A percentile compares a stretch with the other conserved stretches of the same genome.
These are phyloP conservation scores for Dictyostelium intermedium DNA, from an alignment of 78 protist species.

Conservation along the genomic window DNA sequence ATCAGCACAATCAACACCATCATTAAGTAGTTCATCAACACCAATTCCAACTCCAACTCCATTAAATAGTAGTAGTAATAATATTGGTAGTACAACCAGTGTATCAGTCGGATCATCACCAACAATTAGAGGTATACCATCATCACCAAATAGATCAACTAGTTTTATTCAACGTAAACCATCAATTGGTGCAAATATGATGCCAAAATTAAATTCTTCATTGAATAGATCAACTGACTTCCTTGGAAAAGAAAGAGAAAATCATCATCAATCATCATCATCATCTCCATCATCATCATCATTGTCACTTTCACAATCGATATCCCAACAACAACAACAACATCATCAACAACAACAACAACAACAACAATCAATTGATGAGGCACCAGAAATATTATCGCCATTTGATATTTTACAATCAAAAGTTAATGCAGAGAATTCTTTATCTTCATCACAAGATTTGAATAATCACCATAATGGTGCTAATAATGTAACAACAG, in stretches of 20 bases:
- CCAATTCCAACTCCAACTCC: background rate
- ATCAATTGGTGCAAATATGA: background rate
- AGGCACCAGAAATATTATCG: background rate
- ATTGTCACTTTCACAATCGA: background rate
- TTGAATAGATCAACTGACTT: conserved; percentile 5
- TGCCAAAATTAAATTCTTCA: background rate
- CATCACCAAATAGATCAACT: background rate
- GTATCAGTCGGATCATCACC: background rate
- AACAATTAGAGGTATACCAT: background rate
- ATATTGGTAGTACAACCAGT: background rate
- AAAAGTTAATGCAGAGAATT: background rate
- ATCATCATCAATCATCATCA: background rate
- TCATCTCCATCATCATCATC: background rate
- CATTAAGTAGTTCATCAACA: background rate
- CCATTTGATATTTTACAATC: conserved; percentile 11
- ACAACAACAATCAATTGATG: background rate
- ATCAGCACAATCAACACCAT: background rate
- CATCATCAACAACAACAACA: background rate
- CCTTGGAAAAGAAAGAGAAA: background rate
- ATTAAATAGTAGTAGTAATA: background rate
- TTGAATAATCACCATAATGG: too few species aligned
- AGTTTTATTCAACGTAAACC: conserved; percentile 7
- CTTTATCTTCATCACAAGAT: background rate
- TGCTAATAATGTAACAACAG: background rate
- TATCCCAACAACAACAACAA: background rate